phyloP scores from a whole-genome alignment of 2,329 filamentous ascomycete genomes.

The Colletotrichum euphorbiae region DNA sequence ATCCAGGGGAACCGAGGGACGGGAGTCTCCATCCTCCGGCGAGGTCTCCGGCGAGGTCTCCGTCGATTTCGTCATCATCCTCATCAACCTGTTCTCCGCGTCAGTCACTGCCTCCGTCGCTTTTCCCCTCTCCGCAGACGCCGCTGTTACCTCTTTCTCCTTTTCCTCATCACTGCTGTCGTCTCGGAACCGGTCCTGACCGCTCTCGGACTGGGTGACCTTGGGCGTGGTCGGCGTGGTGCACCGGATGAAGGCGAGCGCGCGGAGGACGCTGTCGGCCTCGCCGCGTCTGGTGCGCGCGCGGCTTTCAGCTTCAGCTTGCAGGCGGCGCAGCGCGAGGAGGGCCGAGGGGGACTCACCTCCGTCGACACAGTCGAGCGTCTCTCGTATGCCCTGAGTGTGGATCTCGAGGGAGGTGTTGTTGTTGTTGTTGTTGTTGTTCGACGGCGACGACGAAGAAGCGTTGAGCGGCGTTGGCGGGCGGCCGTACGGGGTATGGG shows the following conservation, averaged over 20 bases:
- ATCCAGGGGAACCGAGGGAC: background rate
- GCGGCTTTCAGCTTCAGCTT: background rate
- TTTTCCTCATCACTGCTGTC: background rate
- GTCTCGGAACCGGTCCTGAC: background rate
- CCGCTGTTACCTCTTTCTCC: slow-evolving; percentile 1
- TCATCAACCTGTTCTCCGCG: background rate
- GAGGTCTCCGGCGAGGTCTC: too few species aligned
- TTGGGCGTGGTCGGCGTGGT: background rate
- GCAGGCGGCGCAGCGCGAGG: slow-evolving; percentile 8
- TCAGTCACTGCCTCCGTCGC: background rate
- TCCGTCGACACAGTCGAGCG: background rate
- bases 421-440: background rate
- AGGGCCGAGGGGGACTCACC: background rate
- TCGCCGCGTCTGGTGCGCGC: background rate
- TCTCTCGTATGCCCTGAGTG: slow-evolving; percentile 10
- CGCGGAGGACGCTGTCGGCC: background rate
- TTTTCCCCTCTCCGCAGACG: background rate
- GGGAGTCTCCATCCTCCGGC: background rate
- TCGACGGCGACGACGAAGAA: background rate
- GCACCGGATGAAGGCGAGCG: background rate
- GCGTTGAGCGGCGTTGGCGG: background rate
- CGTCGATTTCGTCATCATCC: background rate
- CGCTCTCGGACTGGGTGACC: slow-evolving; percentile 1
- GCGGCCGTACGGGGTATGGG: background rate
- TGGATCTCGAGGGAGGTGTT: background rate